Base-by-base conservation (phyloP, 2,329 filamentous ascomycete genomes). In the Alternaria rosae region DNA sequence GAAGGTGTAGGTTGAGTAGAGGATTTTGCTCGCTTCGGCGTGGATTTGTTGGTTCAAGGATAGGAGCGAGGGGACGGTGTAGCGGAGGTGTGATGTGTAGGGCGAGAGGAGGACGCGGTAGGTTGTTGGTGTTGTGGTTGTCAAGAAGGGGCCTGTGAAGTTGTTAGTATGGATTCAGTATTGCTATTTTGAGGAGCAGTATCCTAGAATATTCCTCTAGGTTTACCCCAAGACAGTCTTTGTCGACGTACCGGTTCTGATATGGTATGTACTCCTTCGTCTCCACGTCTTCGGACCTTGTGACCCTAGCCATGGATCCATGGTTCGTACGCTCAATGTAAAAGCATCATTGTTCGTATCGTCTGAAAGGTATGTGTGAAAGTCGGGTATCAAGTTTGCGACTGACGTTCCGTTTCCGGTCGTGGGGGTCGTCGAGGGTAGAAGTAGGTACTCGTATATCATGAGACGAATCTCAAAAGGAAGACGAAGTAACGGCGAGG, bases 1-100 rank as follows among this genome's bases (percentile, higher is more conserved):
- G 73, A 90, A 89, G 1, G 80, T 79, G 71, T 88, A 86, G 57
- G 74, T 79, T 8, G 79, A 81, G 75, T 90, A 90, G 4, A 90
- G 78, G 15, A 87, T 72, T 59, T 85, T 81, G 5, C 84, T 78
- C n/a, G 85, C 84, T 73, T 90, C 88, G 61, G 81, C 78, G 72
- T 89, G 81, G 53, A 88, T 73, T 57, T 78, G 73, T 3, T 69
- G 74, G 50, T 69, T 71, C 11, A 76, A 59, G 9, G 64, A 43
- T 21, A 77, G 70, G 8, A 78, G 69, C 0, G 67, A 71, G 25
- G 74, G 70, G 15, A 77, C 65, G 3, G 72, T 80, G 70, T 52
- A 76, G 70, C 82, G 87, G 78, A 68, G 86, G 79, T 53, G 83
- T 69, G 28, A 81, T 72, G 76, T 85, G 62, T 75, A 78, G 72